Percentiles rank a stretch among this genome's conserved stretches.
These are phyloP conservation scores for Sphaerostilbella broomeana DNA, from an alignment of 2,329 filamentous ascomycete species.

Conservation along the genomic window DNA sequence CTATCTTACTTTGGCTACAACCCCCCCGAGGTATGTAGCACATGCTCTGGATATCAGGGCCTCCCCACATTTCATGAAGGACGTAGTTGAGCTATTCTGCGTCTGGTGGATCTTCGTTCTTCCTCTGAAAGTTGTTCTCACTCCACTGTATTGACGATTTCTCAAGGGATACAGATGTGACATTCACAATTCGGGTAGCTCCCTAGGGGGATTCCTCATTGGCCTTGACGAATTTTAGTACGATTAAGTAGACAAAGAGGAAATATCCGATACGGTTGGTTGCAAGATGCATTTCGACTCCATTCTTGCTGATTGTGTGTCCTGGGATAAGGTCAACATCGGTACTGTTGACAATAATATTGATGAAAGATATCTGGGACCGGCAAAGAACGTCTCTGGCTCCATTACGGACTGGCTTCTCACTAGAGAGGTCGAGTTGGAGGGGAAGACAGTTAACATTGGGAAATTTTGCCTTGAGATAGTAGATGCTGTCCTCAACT, in stretches of 20 bases:
- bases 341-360: slow-evolving; percentile 35
- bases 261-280: slow-evolving; percentile 34
- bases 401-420: slow-evolving; percentile 32
- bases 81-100: slow-evolving; percentile 15
- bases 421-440: slow-evolving; percentile 32
- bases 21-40: slow-evolving; percentile 21
- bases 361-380: slow-evolving; percentile 24
- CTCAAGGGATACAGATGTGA: slow-evolving; percentile 36
- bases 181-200: slow-evolving; percentile 34
- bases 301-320: slow-evolving; percentile 26
- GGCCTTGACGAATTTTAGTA: slow-evolving; percentile 28
- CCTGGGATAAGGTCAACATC: slow-evolving; percentile 31
- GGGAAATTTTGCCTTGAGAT: slow-evolving; percentile 26
- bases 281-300: slow-evolving; percentile 31
- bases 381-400: slow-evolving; percentile 27
- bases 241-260: slow-evolving; percentile 30
- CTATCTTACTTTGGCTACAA: slow-evolving; percentile 24
- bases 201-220: slow-evolving; percentile 22
- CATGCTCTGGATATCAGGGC: slow-evolving; percentile 13
- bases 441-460: slow-evolving; percentile 27
- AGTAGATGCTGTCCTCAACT: slow-evolving; percentile 29
- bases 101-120: slow-evolving; percentile 17
- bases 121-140: slow-evolving; percentile 37
- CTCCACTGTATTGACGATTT: slow-evolving; percentile 33
- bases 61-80: slow-evolving; percentile 14